A percentile compares a stretch with the other conserved stretches of the same genome.
Evolutionary conservation across 768 basidiomycete genomes (phyloP).

Genomic region (Boletus huronensis): DNA sequence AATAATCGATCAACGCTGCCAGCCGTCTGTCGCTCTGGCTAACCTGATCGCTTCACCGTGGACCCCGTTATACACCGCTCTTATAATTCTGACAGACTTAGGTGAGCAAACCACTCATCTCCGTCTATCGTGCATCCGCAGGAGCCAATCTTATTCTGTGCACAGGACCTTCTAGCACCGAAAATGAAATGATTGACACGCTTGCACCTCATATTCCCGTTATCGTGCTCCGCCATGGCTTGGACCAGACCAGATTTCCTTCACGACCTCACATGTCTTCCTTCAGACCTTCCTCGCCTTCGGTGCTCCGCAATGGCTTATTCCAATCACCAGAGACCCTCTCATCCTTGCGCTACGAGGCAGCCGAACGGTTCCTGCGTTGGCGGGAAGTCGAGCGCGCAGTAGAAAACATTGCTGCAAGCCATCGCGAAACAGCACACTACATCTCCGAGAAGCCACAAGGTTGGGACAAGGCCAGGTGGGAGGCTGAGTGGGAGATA

Average conservation of each 20-base stretch:
- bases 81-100: constrained; percentile 50
- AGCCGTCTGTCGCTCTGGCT: constrained; percentile 49
- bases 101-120: constrained; percentile 32
- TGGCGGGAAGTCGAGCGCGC: constrained; percentile 70
- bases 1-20: constrained; percentile 49
- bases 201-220: constrained; percentile 56
- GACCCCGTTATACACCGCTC: constrained; percentile 57
- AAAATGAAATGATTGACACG: constrained; percentile 46
- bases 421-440: constrained; percentile 24
- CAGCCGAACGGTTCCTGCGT: constrained; percentile 63
- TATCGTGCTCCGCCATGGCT: constrained; percentile 47
- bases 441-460: constrained; percentile 21
- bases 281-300: constrained; percentile 50
- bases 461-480: constrained; percentile 58
- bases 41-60: constrained; percentile 55
- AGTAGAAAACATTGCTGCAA: constrained; percentile 41
- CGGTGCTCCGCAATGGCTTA: constrained; percentile 54
- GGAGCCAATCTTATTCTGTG: not conserved
- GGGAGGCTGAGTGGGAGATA: constrained; percentile 66
- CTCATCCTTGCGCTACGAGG: constrained; percentile 54
- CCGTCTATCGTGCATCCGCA: not conserved
- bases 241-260: constrained; percentile 32
- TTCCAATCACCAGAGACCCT: constrained; percentile 65
- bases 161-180: constrained; percentile 31
- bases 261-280: constrained; percentile 43